phyloP scores from a whole-genome alignment of 2,329 filamentous ascomycete genomes.

The Clonostachys rosea region DNA sequence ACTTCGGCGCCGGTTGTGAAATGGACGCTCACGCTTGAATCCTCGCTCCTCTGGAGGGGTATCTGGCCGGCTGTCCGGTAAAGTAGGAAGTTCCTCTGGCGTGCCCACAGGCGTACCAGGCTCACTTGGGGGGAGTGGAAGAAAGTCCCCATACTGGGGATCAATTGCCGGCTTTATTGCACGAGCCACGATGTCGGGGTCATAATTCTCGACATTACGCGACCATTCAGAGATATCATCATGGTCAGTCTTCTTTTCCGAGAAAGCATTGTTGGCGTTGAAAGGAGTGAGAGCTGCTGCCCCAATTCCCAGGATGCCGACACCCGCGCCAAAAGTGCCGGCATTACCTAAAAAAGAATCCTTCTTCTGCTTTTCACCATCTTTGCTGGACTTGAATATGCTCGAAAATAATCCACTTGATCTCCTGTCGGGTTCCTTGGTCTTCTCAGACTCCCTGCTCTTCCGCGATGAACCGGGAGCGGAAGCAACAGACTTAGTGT shows the following conservation, averaged over 20 bases:
- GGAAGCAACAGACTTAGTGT: conserved; percentile 39
- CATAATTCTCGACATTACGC: conserved; percentile 31
- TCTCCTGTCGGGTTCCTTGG: conserved; percentile 25
- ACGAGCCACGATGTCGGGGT: conserved; percentile 54
- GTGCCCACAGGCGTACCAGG: conserved; percentile 40
- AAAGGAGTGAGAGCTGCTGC: conserved; percentile 11
- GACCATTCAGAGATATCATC: conserved; percentile 12
- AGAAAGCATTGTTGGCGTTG: conserved; percentile 11
- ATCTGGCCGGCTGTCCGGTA: conserved; percentile 57
- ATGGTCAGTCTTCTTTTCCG: conserved; percentile 21
- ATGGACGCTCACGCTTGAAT: conserved; percentile 28
- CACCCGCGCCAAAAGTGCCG: conserved; percentile 67
- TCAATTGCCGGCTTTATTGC: conserved; percentile 62
- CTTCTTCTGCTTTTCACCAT: conserved; percentile 27
- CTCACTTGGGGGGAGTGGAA: conserved; percentile 58
- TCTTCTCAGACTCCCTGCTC: conserved; percentile 14
- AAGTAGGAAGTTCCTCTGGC: conserved; percentile 37
- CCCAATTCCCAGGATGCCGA: conserved; percentile 39
- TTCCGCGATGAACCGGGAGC: conserved; percentile 22
- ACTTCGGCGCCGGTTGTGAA: conserved; percentile 44
- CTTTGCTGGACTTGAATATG: conserved; percentile 37
- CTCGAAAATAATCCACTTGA: conserved; percentile 39
- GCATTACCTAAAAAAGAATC: conserved; percentile 70
- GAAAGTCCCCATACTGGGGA: conserved; percentile 59
- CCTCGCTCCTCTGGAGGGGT: conserved; percentile 46